Conservation (phyloP, 2,329 filamentous ascomycete genomes). For the Talaromyces atroroseus region DNA sequence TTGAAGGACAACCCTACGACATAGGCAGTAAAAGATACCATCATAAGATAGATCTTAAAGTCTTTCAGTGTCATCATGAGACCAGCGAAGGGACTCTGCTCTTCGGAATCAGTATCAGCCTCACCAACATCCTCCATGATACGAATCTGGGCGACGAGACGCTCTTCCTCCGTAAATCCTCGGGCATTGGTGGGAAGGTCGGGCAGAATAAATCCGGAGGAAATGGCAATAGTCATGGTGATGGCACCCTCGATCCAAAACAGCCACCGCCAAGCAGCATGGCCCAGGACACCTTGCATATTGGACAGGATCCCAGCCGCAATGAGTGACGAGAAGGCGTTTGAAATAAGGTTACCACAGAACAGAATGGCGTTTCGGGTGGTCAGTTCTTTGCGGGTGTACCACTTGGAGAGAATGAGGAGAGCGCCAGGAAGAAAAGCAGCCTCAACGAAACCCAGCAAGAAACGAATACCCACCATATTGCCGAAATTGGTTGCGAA, state of each 20-base stretch:
- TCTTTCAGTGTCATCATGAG: conserved; percentile 54
- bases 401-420: conserved; percentile 31
- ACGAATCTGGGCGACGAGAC: conserved; percentile 56
- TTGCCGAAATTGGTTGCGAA: conserved; percentile 22
- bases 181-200: conserved; percentile 19
- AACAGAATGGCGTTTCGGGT: conserved; percentile 45
- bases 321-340: conserved; percentile 29
- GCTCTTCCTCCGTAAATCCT: conserved; percentile 21
- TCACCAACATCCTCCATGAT: conserved; percentile 64
- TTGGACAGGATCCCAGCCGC: conserved; percentile 23
- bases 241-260: conserved; percentile 24
- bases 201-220: conserved; percentile 17
- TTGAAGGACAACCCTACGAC: neutral
- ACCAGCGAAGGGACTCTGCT: conserved; percentile 35
- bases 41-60: conserved; percentile 43
- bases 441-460: conserved; percentile 24
- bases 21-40: conserved; percentile 26
- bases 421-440: conserved; percentile 31
- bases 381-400: conserved; percentile 25
- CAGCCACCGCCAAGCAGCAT: conserved; percentile 24
- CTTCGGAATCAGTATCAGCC: conserved; percentile 29
- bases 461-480: conserved; percentile 22
- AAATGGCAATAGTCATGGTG: conserved; percentile 20
- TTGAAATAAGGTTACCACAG: conserved; percentile 49
- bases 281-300: conserved; percentile 21